A percentile compares a stretch with the other conserved stretches of the same genome.
Conservation (phyloP, 2,329 filamentous ascomycete species). For the Berkeleyomyces rouxiae region DNA sequence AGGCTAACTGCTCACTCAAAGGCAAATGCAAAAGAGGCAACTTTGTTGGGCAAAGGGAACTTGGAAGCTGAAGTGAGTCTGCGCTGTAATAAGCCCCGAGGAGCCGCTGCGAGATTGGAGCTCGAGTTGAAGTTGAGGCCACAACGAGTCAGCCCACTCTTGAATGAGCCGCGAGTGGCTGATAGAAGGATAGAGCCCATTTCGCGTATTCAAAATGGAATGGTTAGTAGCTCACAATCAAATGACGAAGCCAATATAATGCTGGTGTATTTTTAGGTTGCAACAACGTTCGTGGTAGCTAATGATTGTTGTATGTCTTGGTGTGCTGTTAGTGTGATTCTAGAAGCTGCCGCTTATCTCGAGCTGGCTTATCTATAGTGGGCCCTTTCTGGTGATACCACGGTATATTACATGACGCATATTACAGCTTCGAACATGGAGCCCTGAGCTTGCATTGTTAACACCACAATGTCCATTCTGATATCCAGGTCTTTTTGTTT, state of each 20-base stretch:
- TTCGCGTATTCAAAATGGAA: neutral
- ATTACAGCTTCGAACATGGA: no score
- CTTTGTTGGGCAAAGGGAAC: slow-evolving; percentile 3
- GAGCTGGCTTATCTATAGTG: neutral
- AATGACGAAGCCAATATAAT: no score
- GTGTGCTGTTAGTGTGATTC: neutral
- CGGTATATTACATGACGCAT: no score
- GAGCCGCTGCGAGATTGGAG: neutral
- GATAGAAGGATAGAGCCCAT: neutral
- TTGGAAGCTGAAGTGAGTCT: neutral
- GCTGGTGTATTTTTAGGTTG: no score
- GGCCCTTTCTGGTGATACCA: neutral
- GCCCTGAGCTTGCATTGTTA: no score
- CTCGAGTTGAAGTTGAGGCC: neutral
- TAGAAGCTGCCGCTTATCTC: neutral
- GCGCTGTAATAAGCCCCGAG: neutral
- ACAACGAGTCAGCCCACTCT: neutral
- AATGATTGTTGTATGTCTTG: neutral
- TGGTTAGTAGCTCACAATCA: no score
- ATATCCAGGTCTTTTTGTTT: no score
- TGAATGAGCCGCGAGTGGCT: neutral
- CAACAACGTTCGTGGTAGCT: no score
- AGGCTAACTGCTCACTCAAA: slow-evolving; percentile 19
- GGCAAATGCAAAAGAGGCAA: slow-evolving; percentile 25
- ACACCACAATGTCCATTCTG: no score